Percentiles rank a stretch among this genome's conserved stretches.
These are phyloP conservation scores for Fusarium sp. DNA, from an alignment of 2,329 filamentous ascomycete species.

Conservation along the genomic window DNA sequence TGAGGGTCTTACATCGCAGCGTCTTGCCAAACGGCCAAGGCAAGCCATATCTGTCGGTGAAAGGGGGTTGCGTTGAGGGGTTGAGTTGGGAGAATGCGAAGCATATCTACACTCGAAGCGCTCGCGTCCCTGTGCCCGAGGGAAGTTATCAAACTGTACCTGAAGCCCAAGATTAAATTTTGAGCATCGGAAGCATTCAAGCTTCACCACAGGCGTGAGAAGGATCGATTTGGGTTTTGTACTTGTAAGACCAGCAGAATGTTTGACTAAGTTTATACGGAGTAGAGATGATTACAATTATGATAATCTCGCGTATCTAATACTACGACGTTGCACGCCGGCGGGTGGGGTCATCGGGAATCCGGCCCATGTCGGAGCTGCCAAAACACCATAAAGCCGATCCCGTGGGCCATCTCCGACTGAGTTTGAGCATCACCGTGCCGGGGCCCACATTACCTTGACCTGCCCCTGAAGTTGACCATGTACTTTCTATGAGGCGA, in stretches of 20 bases:
- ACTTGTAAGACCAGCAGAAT: neutral
- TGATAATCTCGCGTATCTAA: neutral
- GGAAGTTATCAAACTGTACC: slow-evolving; percentile 44
- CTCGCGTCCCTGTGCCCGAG: slow-evolving; percentile 56
- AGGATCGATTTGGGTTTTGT: neutral
- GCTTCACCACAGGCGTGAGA: neutral
- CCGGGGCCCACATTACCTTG: neutral
- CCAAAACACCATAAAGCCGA: slow-evolving; percentile 28
- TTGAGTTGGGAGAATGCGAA: slow-evolving; percentile 52
- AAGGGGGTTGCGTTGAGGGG: slow-evolving; percentile 58
- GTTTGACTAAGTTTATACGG: neutral
- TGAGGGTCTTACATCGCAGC: slow-evolving; percentile 59
- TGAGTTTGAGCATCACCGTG: slow-evolving; percentile 10
- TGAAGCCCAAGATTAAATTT: neutral
- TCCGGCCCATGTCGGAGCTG: slow-evolving; percentile 25
- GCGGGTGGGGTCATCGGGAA: slow-evolving; percentile 11
- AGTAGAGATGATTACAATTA: neutral
- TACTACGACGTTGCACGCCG: neutral
- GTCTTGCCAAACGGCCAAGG: slow-evolving; percentile 51
- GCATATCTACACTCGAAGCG: slow-evolving; percentile 59
- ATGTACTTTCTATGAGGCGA: neutral
- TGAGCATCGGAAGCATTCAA: neutral
- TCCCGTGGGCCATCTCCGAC: slow-evolving; percentile 26
- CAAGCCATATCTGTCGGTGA: slow-evolving; percentile 54
- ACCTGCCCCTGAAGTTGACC: neutral